Percentiles rank a stretch among this genome's conserved stretches.
These are phyloP conservation scores for Saccharomyces hybrid DNA, from an alignment of 1,139 yeast genomes.

Conservation along the genomic window DNA sequence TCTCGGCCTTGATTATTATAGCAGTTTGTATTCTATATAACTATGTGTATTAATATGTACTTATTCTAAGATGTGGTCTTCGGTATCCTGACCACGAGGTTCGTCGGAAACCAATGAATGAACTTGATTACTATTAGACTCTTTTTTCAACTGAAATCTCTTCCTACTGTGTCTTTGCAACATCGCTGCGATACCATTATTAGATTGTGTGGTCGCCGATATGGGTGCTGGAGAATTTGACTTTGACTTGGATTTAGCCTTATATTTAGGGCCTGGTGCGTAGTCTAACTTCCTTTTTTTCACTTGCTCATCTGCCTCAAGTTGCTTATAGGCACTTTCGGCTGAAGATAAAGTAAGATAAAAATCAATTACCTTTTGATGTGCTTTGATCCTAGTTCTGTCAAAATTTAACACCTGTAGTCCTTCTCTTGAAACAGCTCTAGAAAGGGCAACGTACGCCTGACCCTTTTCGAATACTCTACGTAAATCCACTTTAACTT, in stretches of 20 bases:
- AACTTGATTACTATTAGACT: neutral
- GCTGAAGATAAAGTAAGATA: slow-evolving; percentile 39
- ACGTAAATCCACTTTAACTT: slow-evolving; percentile 72
- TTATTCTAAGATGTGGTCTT: neutral
- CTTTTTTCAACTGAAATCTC: neutral
- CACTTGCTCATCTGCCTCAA: neutral
- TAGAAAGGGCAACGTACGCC: slow-evolving; percentile 85
- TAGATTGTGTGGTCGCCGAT: neutral
- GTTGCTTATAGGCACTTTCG: slow-evolving; percentile 25
- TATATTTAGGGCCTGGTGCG: slow-evolving; percentile 5
- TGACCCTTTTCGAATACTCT: slow-evolving; percentile 87
- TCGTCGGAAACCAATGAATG: neutral
- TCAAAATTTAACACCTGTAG: slow-evolving; percentile 70
- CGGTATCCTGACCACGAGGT: neutral
- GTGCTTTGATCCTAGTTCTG: slow-evolving; percentile 49
- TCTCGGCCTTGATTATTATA: neutral
- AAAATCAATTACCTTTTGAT: slow-evolving; percentile 54
- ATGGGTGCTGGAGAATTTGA: neutral
- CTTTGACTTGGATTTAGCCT: neutral
- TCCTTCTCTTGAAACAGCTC: slow-evolving; percentile 77
- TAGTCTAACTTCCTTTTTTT: neutral
- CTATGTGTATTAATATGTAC: neutral
- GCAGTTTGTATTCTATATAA: neutral
- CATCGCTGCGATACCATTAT: neutral
- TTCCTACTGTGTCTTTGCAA: neutral